Evolutionary conservation across 2,329 filamentous ascomycete genomes (phyloP).

Genomic region (Allantophomopsis cytisporea): DNA sequence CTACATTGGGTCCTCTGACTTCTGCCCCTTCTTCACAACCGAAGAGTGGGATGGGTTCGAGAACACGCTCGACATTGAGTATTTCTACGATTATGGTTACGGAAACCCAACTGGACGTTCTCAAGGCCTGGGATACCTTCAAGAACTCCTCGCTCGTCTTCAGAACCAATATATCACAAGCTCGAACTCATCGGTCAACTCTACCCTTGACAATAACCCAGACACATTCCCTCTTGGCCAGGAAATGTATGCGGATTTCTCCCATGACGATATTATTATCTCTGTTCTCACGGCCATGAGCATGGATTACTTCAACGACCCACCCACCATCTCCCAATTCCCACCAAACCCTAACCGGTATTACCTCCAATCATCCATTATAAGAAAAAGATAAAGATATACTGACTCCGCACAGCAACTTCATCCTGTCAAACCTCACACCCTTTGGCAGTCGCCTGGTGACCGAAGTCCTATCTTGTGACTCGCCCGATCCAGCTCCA

Average conservation of each 20-base stretch:
- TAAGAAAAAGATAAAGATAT: too few species aligned
- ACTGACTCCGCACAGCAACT: constrained; percentile 19
- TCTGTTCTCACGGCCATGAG: constrained; percentile 43
- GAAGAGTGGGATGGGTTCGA: constrained; percentile 41
- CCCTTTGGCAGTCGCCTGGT: constrained; percentile 40
- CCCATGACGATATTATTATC: constrained; percentile 78
- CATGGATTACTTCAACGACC: constrained; percentile 36
- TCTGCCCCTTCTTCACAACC: constrained; percentile 37
- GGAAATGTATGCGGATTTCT: constrained; percentile 72
- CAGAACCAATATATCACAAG: constrained; percentile 55
- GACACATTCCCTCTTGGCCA: constrained; percentile 58
- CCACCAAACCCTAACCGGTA: constrained; percentile 23
- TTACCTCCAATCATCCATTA: too few species aligned
- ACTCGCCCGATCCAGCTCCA: constrained; percentile 21
- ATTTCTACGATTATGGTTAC: constrained; percentile 58
- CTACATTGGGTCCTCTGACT: constrained; percentile 33
- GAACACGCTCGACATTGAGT: constrained; percentile 36
- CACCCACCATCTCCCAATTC: constrained; percentile 25
- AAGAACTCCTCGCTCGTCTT: constrained; percentile 71
- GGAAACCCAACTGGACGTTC: constrained; percentile 72
- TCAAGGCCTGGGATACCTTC: constrained; percentile 74
- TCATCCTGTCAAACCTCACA: constrained; percentile 33
- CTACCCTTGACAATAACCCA: constrained; percentile 53
- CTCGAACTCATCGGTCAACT: constrained; percentile 57
- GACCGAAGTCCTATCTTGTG: constrained; percentile 40